Conservation (phyloP, 345 rosid genomes). For the Eucalyptus coolabah region DNA sequence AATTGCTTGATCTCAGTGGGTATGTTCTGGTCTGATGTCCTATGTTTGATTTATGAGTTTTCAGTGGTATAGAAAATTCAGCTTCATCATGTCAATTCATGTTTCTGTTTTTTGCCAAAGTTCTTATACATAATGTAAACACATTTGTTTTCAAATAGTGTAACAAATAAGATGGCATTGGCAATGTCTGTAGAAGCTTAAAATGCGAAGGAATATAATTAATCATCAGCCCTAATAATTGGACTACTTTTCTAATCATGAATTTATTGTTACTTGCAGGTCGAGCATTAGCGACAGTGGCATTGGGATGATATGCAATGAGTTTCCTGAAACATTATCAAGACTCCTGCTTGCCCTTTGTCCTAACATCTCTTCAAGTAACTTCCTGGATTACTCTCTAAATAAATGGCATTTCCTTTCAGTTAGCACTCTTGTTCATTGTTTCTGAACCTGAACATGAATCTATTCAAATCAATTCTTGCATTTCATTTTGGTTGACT, state of each 20-base stretch:
- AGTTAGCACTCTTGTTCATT: background rate
- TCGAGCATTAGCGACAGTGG: constrained; percentile 94
- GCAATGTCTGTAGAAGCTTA: background rate
- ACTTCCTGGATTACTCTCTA: constrained; percentile 7
- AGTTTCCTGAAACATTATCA: constrained; percentile 65
- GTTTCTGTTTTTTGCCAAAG: background rate
- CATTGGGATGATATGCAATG: constrained; percentile 96
- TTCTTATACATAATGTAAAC: background rate
- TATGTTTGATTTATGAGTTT: background rate
- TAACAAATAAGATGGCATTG: background rate
- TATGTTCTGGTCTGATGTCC: constrained; percentile 22
- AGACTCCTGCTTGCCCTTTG: constrained; percentile 88
- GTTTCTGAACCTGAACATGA: background rate
- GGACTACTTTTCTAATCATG: background rate
- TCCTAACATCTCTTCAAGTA: constrained; percentile 98
- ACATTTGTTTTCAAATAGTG: background rate
- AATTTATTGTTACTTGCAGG: constrained; percentile 24
- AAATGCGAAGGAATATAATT: background rate
- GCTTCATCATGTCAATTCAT: background rate
- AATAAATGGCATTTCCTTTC: background rate
- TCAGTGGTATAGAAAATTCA: background rate
- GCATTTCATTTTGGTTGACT: background rate
- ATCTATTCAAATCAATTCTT: background rate
- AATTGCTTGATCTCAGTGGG: constrained; percentile 97
- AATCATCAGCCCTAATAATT: background rate